These are phyloP conservation scores for Combretum micranthum DNA, from an alignment of 345 rosid genomes.

Conservation along the genomic window DNA sequence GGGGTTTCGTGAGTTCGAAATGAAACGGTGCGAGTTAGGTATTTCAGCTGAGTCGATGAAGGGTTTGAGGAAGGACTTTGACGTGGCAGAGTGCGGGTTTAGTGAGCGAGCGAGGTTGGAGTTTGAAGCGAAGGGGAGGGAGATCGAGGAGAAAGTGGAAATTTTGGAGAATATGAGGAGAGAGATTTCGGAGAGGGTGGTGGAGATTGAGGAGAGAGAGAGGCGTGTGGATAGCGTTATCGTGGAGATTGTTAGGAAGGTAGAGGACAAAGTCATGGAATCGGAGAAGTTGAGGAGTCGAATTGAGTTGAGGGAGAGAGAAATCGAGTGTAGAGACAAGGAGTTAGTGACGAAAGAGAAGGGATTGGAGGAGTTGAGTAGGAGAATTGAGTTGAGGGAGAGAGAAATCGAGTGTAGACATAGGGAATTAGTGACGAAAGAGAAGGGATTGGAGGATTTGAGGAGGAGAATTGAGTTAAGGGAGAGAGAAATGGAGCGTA, in stretches of 20 bases:
- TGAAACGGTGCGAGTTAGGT: conserved; percentile 7
- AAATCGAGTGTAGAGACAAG: no score
- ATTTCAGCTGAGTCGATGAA: conserved; percentile 1
- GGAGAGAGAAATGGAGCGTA: no score
- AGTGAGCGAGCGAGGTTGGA: not conserved
- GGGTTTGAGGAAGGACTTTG: conserved; percentile 13
- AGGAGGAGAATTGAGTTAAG: no score
- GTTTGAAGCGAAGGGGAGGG: conserved; percentile 7
- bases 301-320: not conserved
- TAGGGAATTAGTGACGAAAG: no score
- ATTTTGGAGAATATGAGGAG: no score
- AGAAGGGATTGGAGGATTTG: no score
- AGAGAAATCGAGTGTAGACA: no score
- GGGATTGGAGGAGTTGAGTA: no score
- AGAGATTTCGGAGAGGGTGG: no score
- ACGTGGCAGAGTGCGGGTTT: conserved; percentile 19
- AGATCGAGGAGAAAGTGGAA: conserved; percentile 7
- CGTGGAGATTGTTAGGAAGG: conserved; percentile 6
- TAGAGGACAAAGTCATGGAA: not conserved
- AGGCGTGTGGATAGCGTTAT: conserved; percentile 7
- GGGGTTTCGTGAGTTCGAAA: conserved; percentile 10
- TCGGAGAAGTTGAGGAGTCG: not conserved
- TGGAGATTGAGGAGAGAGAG: conserved; percentile 11
- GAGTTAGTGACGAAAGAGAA: no score
- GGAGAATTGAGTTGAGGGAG: no score